Conservation (phyloP, 352 stramenopile genomes). For the Phytophthora pisi region DNA sequence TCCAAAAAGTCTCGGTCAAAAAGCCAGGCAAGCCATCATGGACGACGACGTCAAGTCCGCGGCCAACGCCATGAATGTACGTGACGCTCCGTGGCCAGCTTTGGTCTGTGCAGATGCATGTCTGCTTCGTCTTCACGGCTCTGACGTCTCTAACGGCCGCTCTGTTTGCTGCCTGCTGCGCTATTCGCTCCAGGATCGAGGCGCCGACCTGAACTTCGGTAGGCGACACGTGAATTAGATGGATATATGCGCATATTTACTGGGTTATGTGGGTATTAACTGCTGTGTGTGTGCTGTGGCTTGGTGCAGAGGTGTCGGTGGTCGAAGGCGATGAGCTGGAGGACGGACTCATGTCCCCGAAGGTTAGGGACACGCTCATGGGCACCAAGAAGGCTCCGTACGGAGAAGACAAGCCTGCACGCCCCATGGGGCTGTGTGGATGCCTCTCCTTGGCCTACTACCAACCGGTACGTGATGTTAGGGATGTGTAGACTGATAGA, state of each 20-base stretch:
- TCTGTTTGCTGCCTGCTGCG: constrained; percentile 14
- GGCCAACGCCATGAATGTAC: constrained; percentile 59
- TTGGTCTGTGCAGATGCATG: neutral
- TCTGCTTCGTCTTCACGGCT: neutral
- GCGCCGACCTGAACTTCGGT: constrained; percentile 78
- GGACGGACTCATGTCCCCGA: constrained; percentile 76
- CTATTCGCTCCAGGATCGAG: constrained; percentile 53
- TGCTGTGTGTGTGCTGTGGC: constrained; percentile 3
- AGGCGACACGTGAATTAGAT: neutral
- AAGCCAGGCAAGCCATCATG: constrained; percentile 34
- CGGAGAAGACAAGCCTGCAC: constrained; percentile 44
- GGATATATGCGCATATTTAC: neutral
- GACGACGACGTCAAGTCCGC: constrained; percentile 59
- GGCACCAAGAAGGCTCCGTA: constrained; percentile 47
- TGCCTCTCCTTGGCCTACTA: constrained; percentile 87
- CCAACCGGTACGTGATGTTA: constrained; percentile 61
- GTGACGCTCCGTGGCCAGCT: constrained; percentile 4
- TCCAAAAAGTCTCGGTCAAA: constrained; percentile 21
- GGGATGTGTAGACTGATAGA: neutral
- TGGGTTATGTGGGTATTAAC: neutral
- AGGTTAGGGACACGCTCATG: constrained; percentile 71
- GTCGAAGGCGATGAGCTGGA: constrained; percentile 75
- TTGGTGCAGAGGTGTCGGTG: constrained; percentile 71
- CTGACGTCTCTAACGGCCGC: constrained; percentile 1
- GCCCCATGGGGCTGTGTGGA: constrained; percentile 62